Conservation (phyloP, 495 filamentous ascomycete species). For the Xylaria palmicola region DNA sequence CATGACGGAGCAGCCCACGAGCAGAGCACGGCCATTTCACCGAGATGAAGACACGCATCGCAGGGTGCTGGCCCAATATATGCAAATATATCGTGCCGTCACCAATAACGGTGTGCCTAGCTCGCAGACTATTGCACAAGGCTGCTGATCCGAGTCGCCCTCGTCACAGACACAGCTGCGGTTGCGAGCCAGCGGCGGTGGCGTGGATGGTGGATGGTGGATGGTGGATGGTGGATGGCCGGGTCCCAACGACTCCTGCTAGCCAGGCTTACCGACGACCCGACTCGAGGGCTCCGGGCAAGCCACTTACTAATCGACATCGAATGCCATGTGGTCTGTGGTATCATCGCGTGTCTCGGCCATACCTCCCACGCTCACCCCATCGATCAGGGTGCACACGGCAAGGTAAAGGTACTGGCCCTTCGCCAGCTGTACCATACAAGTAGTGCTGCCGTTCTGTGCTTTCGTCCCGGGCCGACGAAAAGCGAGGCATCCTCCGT, state of each 20-base stretch:
- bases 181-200: background rate
- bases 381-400: slow-evolving; percentile 1
- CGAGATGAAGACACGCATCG: background rate
- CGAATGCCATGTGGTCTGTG: slow-evolving; percentile 17
- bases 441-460: background rate
- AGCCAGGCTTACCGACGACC: slow-evolving; percentile 1
- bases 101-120: background rate
- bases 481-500: slow-evolving; percentile 9
- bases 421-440: slow-evolving; percentile 5
- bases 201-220: too few species aligned
- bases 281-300: slow-evolving; percentile 12
- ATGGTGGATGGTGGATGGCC: too few species aligned
- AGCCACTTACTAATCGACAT: slow-evolving; percentile 14
- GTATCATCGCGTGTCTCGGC: slow-evolving; percentile 18
- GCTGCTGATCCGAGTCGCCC: background rate
- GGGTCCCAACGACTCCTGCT: background rate
- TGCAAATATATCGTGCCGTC: background rate
- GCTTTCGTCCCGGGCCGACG: background rate
- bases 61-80: background rate
- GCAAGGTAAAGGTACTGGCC: slow-evolving; percentile 20
- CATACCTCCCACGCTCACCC: slow-evolving; percentile 15
- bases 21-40: background rate
- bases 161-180: background rate
- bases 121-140: slow-evolving; percentile 9
- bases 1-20: background rate